phyloP scores from a whole-genome alignment of 257 asterid genomes.

The Solanum verrucosum region DNA sequence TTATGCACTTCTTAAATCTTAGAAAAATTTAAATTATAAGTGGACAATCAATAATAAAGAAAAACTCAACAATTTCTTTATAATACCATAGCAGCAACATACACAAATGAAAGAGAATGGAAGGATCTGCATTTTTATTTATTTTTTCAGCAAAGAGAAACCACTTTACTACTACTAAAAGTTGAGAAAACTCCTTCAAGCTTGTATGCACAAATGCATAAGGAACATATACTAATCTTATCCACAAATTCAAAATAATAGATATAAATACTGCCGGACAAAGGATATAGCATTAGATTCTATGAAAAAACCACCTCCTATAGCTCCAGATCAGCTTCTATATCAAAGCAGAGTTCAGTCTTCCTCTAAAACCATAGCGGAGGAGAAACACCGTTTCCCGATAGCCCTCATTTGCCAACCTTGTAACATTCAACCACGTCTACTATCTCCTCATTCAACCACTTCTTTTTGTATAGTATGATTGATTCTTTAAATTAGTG shows the following conservation, averaged over 20 bases:
- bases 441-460: too few relatives aligned
- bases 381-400: slow-evolving; percentile 53
- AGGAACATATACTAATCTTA: neutral
- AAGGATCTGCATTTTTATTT: too few relatives aligned
- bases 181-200: neutral
- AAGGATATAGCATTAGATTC: neutral
- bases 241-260: neutral
- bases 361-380: slow-evolving; percentile 46
- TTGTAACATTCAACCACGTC: slow-evolving; percentile 50
- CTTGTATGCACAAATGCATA: neutral
- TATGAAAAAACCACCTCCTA: neutral
- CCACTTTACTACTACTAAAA: neutral
- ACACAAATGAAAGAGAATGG: too few relatives aligned
- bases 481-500: too few relatives aligned
- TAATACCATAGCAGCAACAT: too few relatives aligned
- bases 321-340: neutral
- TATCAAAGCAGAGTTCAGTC: neutral
- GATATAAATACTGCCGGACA: too few relatives aligned
- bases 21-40: too few relatives aligned
- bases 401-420: slow-evolving; percentile 58
- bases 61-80: too few relatives aligned
- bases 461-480: neutral
- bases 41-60: too few relatives aligned
- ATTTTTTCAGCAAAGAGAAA: neutral
- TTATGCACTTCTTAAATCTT: too few relatives aligned